These are phyloP conservation scores for Excoecaria agallocha DNA, from an alignment of 345 rosid genomes.

Conservation along the genomic window DNA sequence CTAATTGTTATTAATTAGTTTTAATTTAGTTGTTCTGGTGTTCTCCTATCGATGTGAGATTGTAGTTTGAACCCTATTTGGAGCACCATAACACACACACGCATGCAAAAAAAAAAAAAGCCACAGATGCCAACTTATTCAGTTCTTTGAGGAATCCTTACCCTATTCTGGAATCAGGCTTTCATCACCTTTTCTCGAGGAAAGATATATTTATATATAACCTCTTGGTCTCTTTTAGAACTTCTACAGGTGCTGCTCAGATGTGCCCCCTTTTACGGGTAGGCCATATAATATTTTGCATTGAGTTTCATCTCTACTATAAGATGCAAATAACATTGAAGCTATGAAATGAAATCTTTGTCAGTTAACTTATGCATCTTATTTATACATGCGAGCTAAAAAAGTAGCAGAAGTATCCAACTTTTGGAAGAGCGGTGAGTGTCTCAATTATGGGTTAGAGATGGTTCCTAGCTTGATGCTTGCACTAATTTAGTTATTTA, in stretches of 20 bases:
- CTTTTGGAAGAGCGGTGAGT: slow-evolving; percentile 32
- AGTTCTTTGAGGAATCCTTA: not conserved
- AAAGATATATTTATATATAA: not conserved
- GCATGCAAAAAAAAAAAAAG: not conserved
- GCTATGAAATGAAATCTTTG: not conserved
- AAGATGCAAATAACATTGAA: not conserved
- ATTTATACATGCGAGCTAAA: slow-evolving; percentile 13
- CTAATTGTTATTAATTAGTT: no score
- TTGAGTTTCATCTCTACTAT: not conserved
- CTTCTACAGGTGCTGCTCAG: not conserved
- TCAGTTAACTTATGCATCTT: not conserved
- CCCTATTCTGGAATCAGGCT: not conserved
- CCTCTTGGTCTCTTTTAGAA: not conserved
- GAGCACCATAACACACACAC: no score
- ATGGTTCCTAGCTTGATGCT: slow-evolving; percentile 2
- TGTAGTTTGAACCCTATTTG: no score
- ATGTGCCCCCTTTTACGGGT: not conserved
- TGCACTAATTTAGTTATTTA: not conserved
- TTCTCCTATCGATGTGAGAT: no score
- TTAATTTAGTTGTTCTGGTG: no score
- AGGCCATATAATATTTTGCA: not conserved
- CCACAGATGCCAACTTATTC: not conserved
- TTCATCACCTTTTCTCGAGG: not conserved
- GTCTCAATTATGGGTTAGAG: not conserved
- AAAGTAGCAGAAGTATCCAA: slow-evolving; percentile 23